Percentiles rank a stretch among this genome's conserved stretches.
Conservation (phyloP, 1,284 basidiomycete genomes). For the Takashimella koratensis region DNA sequence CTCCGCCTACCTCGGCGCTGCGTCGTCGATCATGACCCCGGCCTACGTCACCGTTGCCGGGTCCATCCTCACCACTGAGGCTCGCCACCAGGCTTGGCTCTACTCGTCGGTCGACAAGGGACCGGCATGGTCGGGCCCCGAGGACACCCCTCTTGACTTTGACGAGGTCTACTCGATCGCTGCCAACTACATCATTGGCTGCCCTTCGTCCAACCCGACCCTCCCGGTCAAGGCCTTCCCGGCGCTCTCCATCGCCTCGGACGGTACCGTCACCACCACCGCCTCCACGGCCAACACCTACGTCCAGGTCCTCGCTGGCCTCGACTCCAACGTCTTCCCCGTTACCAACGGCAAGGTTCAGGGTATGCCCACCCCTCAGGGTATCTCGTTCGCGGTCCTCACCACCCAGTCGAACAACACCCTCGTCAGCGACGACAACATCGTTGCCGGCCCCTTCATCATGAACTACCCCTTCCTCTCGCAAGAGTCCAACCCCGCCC, state of each 20-base stretch:
- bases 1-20: constrained; percentile 50
- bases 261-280: constrained; percentile 34
- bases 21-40: constrained; percentile 71
- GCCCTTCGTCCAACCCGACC: constrained; percentile 47
- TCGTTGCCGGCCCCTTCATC: constrained; percentile 46
- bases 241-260: constrained; percentile 44
- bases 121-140: constrained; percentile 58
- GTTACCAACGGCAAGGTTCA: constrained; percentile 39
- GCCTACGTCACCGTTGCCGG: constrained; percentile 57
- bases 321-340: constrained; percentile 24
- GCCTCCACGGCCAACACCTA: constrained; percentile 32
- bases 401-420: constrained; percentile 31
- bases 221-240: constrained; percentile 52
- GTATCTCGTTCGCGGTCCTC: constrained; percentile 50
- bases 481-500: constrained; percentile 30
- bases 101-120: constrained; percentile 53
- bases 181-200: constrained; percentile 39
- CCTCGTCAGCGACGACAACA: constrained; percentile 43
- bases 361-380: constrained; percentile 46
- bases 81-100: constrained; percentile 51
- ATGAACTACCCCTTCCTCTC: constrained; percentile 32
- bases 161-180: constrained; percentile 52
- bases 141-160: constrained; percentile 55
- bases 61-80: constrained; percentile 65
- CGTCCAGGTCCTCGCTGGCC: constrained; percentile 46